Evolutionary conservation across 805 yeast genomes (phyloP).

Genomic region (Myxozyma lipomycoides): DNA sequence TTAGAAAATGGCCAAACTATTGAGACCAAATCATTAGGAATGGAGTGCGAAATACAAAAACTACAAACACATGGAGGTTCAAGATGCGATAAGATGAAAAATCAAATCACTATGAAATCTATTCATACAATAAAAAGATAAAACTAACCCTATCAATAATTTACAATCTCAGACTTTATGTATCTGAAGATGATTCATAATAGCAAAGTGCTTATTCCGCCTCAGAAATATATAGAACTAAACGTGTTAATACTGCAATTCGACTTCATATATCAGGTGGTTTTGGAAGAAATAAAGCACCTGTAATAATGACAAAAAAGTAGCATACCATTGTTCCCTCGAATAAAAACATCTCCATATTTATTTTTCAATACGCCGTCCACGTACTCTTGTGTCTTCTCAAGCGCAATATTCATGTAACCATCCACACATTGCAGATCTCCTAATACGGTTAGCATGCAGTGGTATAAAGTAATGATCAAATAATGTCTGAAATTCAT

Average conservation of each 20-base stretch:
- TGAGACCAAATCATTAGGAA: too few species aligned
- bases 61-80: too few species aligned
- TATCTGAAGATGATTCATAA: too few species aligned
- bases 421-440: constrained; percentile 87
- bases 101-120: too few species aligned
- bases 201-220: too few species aligned
- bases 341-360: constrained; percentile 76
- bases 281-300: too few species aligned
- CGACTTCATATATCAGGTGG: background rate
- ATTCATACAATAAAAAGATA: too few species aligned
- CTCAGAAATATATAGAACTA: constrained; percentile 21
- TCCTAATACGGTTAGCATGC: constrained; percentile 33
- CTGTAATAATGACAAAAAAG: background rate
- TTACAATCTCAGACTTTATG: too few species aligned
- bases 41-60: too few species aligned
- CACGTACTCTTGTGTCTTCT: constrained; percentile 65
- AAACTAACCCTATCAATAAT: too few species aligned
- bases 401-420: constrained; percentile 89
- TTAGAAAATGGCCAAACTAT: too few species aligned
- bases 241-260: background rate
- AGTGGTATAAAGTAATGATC: background rate
- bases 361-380: constrained; percentile 47
- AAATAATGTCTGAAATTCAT: background rate
- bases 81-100: too few species aligned
- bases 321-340: constrained; percentile 76